Base-by-base conservation (phyloP, 495 filamentous ascomycete species). In the Penicillium paxilli region DNA sequence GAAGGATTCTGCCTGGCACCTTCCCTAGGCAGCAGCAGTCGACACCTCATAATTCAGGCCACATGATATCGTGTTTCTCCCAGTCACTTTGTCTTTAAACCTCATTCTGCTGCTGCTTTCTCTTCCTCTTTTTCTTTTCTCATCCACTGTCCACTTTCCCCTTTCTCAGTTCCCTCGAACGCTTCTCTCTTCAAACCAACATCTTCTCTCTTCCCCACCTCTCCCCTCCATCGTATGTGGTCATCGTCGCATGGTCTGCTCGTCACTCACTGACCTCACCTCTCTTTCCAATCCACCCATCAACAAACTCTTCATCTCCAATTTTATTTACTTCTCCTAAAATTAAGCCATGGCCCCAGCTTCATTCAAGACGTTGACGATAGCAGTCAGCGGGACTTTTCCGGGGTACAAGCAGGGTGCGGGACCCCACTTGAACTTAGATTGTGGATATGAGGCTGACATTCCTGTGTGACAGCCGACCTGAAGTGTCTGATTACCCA, bases 301-400 rank as follows among this genome's bases (percentile, higher is more conserved):
- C 11, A 10, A 32, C 10, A 32, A 10, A 32, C 11, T 1, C n/a
- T 9, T 32, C 1, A 32, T 14, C 30, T 32, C 5, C 10, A 12
- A 32, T 10, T 24, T 17, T 38, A 24, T 17, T 21, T 42, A 7
- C 24, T 47, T 40, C 38, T 41, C 33, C 46, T 47, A 17, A 23
- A 32, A 2, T 30, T 47, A 12, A 26, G 24, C 44, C 5, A 77
- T 75, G 70, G 56, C 66, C 8, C 50, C 57, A 1, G 50, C 38
- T 23, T 44, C 49, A n/a, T 73, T 84, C 14, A 67, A 76, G 16
- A 72, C 71, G 2, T 69, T 78, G 25, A 70, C 66, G 12, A 74
- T 91, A 33, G 80, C 78, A n/a, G 63, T 88, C 22, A 83, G 81
- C 53, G 87, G 87, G 19, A 76, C 77, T 0, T 83, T 89, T 46